Evolutionary conservation across 441 rosid genomes (phyloP).

Genomic region (Syzygium syzygioides): DNA sequence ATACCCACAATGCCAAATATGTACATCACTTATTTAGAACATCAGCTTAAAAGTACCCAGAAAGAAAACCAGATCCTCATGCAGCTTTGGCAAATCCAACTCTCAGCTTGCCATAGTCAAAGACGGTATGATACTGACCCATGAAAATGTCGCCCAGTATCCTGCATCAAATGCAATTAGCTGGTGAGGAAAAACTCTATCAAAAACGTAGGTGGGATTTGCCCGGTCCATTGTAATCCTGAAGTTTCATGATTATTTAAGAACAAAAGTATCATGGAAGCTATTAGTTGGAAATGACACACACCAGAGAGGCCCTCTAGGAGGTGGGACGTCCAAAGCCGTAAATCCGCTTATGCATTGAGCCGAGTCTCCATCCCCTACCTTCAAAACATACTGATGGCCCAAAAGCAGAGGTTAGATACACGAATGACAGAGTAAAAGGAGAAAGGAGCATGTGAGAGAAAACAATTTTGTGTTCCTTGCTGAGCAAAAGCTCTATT

Average conservation of each 20-base stretch:
- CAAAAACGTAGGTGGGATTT: background rate
- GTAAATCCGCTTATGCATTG: slow-evolving; percentile 83
- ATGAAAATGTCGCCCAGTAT: slow-evolving; percentile 74
- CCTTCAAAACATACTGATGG: slow-evolving; percentile 61
- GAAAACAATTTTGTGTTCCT: background rate
- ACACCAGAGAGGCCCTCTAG: slow-evolving; percentile 89
- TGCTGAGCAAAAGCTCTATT: background rate
- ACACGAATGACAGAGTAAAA: background rate
- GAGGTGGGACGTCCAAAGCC: slow-evolving; percentile 74
- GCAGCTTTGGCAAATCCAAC: slow-evolving; percentile 86
- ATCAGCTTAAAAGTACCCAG: background rate
- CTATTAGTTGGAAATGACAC: background rate
- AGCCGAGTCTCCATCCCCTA: slow-evolving; percentile 60
- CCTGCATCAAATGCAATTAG: slow-evolving; percentile 31
- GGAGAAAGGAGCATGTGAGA: background rate
- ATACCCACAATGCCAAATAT: background rate
- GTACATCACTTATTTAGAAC: background rate
- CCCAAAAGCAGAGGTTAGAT: background rate
- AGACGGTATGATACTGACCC: slow-evolving; percentile 82
- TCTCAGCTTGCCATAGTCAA: slow-evolving; percentile 67
- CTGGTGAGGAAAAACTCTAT: background rate
- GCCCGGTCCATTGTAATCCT: background rate
- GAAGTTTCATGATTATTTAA: background rate
- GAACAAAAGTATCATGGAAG: background rate
- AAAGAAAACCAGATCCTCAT: slow-evolving; percentile 11